Evolutionary conservation across 2,329 filamentous ascomycete species (phyloP).

Genomic region (Aspergillus sojae): DNA sequence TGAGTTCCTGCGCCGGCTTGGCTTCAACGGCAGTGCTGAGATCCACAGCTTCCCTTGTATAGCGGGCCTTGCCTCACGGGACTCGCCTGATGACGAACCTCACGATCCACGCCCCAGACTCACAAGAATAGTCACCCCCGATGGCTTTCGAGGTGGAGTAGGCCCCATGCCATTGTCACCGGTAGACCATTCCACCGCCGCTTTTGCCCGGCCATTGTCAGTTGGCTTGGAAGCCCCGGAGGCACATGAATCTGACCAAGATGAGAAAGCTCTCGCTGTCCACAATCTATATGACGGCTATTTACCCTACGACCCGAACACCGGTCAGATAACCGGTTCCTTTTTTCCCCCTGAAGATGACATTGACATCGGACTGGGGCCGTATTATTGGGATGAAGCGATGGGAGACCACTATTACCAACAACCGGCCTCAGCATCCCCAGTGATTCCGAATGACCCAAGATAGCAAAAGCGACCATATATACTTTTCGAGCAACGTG

Average conservation of each 20-base stretch:
- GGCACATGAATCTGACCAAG: constrained; percentile 20
- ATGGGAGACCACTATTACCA: neutral
- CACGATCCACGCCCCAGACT: neutral
- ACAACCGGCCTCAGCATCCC: neutral
- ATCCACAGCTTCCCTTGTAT: constrained; percentile 29
- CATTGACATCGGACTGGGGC: constrained; percentile 35
- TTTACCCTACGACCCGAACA: constrained; percentile 38
- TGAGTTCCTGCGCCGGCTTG: constrained; percentile 37
- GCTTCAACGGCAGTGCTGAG: constrained; percentile 33
- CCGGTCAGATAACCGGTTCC: constrained; percentile 41
- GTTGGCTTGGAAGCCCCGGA: neutral
- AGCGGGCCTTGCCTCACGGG: neutral
- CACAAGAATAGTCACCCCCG: neutral
- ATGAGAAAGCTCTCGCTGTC: constrained; percentile 7
- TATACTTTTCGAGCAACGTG: neutral
- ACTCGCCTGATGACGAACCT: neutral
- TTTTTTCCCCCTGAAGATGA: constrained; percentile 37
- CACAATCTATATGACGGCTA: constrained; percentile 32
- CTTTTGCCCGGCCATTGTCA: neutral
- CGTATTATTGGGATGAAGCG: constrained; percentile 1
- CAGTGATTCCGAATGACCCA: neutral
- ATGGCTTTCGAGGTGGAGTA: neutral
- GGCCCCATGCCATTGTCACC: neutral
- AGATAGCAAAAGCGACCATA: neutral
- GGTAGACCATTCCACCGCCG: neutral